Conservation (phyloP, 208 protist species). For the Endotrypanum monterogeii region DNA sequence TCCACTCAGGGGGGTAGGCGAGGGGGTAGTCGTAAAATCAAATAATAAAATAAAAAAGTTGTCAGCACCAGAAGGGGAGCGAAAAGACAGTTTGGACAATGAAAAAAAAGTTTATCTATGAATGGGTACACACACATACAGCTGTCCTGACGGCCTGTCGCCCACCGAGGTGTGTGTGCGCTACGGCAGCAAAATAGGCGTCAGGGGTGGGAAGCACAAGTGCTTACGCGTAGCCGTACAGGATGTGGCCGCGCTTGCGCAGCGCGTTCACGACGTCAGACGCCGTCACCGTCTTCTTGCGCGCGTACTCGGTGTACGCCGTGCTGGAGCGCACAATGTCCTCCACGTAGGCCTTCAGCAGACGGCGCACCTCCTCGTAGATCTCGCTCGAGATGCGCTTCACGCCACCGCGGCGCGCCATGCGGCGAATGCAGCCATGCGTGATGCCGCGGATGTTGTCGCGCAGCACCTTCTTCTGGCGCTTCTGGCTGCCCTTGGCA, state of each 20-base stretch:
- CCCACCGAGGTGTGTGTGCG: neutral
- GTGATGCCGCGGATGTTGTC: slow-evolving; percentile 90
- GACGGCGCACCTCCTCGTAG: slow-evolving; percentile 71
- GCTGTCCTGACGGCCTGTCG: too few species aligned
- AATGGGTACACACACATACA: too few species aligned
- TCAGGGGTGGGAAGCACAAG: neutral
- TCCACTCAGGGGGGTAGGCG: too few species aligned
- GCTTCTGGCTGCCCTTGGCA: slow-evolving; percentile 75
- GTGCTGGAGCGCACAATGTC: slow-evolving; percentile 80
- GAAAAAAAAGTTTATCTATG: too few species aligned
- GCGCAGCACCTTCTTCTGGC: slow-evolving; percentile 86
- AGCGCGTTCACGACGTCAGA: slow-evolving; percentile 89
- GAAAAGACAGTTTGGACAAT: too few species aligned
- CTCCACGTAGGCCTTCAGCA: slow-evolving; percentile 87
- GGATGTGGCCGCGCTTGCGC: slow-evolving; percentile 85
- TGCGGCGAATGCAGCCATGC: slow-evolving; percentile 84
- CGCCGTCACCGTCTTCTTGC: slow-evolving; percentile 85
- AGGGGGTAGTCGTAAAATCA: too few species aligned
- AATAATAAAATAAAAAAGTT: too few species aligned
- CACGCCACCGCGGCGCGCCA: slow-evolving; percentile 92
- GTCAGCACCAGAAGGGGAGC: too few species aligned
- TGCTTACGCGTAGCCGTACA: slow-evolving; percentile 86
- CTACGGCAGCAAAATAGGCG: neutral
- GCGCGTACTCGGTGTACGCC: slow-evolving; percentile 85
- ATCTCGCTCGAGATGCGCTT: slow-evolving; percentile 85